phyloP scores from a whole-genome alignment of 148 eudicot species.

The Diospyros lotus region DNA sequence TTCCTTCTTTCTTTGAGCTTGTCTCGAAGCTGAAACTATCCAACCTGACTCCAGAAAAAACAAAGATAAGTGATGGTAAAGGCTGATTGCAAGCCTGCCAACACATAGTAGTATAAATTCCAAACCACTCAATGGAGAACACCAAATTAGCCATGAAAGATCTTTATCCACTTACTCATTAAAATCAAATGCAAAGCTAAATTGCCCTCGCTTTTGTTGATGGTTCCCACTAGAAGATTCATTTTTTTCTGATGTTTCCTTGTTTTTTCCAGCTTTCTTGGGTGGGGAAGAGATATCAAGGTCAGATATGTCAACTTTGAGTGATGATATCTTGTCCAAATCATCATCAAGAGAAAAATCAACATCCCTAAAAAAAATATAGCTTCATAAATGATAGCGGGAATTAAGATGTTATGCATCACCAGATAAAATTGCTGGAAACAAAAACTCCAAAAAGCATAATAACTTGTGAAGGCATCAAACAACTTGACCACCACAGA shows the following conservation, averaged over 20 bases:
- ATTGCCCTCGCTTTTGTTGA: slow-evolving; percentile 42
- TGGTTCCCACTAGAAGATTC: slow-evolving; percentile 36
- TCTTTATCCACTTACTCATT: slow-evolving; percentile 43
- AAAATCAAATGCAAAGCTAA: slow-evolving; percentile 64
- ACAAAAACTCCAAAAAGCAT: background rate
- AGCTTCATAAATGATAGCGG: slow-evolving; percentile 9
- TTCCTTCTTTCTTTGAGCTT: slow-evolving; percentile 32
- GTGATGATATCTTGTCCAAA: slow-evolving; percentile 71
- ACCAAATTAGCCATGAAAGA: slow-evolving; percentile 3
- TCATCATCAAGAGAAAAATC: slow-evolving; percentile 78
- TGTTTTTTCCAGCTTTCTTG: slow-evolving; percentile 45
- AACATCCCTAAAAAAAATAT: slow-evolving; percentile 56
- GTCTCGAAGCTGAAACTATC: slow-evolving; percentile 53
- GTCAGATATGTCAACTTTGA: slow-evolving; percentile 71
- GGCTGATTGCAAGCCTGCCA: slow-evolving; percentile 1
- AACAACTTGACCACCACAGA: background rate
- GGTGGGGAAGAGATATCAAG: slow-evolving; percentile 62
- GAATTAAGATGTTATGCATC: background rate
- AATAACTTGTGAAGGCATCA: background rate
- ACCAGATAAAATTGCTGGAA: background rate
- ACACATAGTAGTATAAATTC: background rate
- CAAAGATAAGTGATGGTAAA: slow-evolving; percentile 7
- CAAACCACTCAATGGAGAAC: background rate
- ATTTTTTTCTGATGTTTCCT: slow-evolving; percentile 40
- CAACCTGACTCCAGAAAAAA: slow-evolving; percentile 37